Evolutionary conservation across 1,284 basidiomycete species (phyloP), one percentile per base, ranked within the genome.

Genomic region (Ustilago xerochloae): DNA sequence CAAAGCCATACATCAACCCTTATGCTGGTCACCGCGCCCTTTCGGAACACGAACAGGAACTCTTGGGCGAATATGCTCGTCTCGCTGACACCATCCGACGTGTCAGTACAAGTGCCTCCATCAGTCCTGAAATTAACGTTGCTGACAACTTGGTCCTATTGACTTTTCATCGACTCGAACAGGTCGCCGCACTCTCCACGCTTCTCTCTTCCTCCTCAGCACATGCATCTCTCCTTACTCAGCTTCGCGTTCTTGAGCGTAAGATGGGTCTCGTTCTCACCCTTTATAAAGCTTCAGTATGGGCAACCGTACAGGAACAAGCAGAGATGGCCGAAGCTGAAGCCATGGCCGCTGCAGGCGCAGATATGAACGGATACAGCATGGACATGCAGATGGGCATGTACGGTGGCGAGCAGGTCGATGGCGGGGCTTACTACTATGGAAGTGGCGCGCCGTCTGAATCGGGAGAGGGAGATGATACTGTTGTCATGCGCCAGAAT

Each of bases 261-360:
- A 97, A 97, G 85, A 95, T 98, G 92, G 93, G 93, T 6, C 88
- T 99, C 36, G 81, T 83, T n/a, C 74, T 83, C 16, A 70, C 72
- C 2, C 84, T 96, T 91, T 96, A 93, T 88, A 93, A 94, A 86
- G 93, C 93, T 0, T 94, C 93, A 15, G 94, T 97, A 0, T 97
- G 93, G 93, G 92, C 91, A 9, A 91, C 95, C 47, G 91, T 97
- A 79, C 92, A 93, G 82, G 92, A 96, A 75, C 91, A 92, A 75
- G 89, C 90, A 56, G 87, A 87, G 35, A 86, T 86, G 39, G 88
- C 89, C 30, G 85, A 87, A 54, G 69, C 72, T 1, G 72, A 75
- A 35, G 72, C 72, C 3, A 61, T 68, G 64, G 65, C 70, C 1
- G 71, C 65, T 2, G 65, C 71, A 15, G 68, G 50, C 4, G 68